Base-by-base conservation (phyloP, 768 basidiomycete species). In the Amanita polypyramis region DNA sequence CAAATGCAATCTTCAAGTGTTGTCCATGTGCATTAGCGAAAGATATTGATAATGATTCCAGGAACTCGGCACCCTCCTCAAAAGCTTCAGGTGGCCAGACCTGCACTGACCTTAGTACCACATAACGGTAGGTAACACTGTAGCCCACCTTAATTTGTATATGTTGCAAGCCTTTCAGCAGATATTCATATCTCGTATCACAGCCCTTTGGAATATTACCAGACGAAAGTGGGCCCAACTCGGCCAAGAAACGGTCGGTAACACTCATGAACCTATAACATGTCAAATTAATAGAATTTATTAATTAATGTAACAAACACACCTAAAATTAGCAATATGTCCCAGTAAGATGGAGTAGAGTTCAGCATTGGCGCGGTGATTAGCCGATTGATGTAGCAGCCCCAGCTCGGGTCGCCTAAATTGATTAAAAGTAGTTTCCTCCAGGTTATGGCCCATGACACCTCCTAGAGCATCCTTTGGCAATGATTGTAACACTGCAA, bases 81-180 rank as follows among this genome's bases (percentile, higher is more conserved):
- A 96, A 93, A 4, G 85, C 81, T 60, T 92, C 87, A 11, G 89
- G 85, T 2, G 93, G 93, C 80, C 90, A 96, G 37, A 95, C 92
- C 87, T 90, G 54, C 21, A 34, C 17, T 39, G 40, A 53, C 20
- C 38, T 53, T 15, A 50, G 36, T 17, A 35, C 14, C 29, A 32
- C 19, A 11, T 33, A 27, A 2, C 17, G 6, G 34, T 15, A 40
- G n/a, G 21, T 52, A 39, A 10, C 11, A 6, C 38, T 27, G n/a
- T 30, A 8, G 35, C 62, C 41, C 51, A 84, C 88, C 68, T 88
- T 89, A 62, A 96, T 80, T 56, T 85, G 80, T 46, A 96, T 76
- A 60, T 89, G 77, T 52, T 76, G 79, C 56, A 97, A 65, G 14
- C 89, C 91, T 51, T 77, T 77, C 14, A 97, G 76, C 1, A 97